phyloP scores from a whole-genome alignment of 495 filamentous ascomycete species.

The Neurospora discreta region DNA sequence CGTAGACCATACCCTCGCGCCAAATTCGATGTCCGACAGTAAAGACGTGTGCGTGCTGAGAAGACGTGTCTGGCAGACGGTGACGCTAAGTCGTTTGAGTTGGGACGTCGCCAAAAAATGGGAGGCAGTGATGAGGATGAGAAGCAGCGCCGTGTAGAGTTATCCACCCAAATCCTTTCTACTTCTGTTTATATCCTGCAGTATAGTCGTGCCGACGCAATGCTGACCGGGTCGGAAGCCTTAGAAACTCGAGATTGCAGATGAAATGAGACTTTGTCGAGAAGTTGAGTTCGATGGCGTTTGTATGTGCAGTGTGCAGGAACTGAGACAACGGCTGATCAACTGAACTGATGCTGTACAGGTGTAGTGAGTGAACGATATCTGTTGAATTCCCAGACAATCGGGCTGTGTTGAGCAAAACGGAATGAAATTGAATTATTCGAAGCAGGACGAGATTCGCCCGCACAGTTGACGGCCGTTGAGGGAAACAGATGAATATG shows the following conservation, averaged over 20 bases:
- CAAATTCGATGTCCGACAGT: background rate
- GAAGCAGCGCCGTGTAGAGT: background rate
- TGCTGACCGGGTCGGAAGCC: background rate
- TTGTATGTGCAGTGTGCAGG: background rate
- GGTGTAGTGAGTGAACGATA: background rate
- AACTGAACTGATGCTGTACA: background rate
- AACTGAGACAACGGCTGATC: background rate
- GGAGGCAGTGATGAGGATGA: background rate
- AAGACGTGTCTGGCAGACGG: background rate
- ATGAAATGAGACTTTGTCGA: background rate
- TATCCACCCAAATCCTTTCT: background rate
- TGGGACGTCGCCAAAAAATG: background rate
- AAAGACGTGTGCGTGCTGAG: background rate
- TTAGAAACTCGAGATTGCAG: background rate
- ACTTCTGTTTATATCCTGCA: background rate
- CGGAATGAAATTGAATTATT: background rate
- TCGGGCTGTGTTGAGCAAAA: background rate
- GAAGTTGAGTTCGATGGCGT: background rate
- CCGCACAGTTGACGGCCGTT: background rate
- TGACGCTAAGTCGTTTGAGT: background rate
- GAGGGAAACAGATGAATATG: background rate
- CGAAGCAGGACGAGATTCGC: background rate
- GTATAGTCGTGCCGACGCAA: background rate
- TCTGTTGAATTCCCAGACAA: background rate
- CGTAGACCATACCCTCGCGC: background rate